Evolutionary conservation across 2,329 filamentous ascomycete species (phyloP).

Genomic region (Paecilomyces sp.): DNA sequence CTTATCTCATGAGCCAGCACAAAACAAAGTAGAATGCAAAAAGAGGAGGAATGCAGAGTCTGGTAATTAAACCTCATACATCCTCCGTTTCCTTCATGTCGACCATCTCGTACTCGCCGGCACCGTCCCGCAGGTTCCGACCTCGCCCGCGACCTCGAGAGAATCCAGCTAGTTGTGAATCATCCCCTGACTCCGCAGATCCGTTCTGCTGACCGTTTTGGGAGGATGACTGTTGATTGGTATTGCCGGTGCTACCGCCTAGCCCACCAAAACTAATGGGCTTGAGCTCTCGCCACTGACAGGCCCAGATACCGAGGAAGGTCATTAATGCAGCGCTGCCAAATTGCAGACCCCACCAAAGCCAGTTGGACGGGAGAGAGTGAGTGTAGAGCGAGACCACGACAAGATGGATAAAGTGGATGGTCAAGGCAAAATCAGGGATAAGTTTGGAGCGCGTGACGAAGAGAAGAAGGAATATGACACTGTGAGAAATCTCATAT

Average conservation of each 20-base stretch:
- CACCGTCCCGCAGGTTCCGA: conserved; percentile 14
- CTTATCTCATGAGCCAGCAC: not conserved
- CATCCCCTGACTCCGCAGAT: conserved; percentile 33
- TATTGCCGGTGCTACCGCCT: conserved; percentile 9
- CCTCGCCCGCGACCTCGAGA: conserved; percentile 14
- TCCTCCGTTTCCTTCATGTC: conserved; percentile 41
- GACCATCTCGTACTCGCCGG: conserved; percentile 57
- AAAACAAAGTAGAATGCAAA: conserved; percentile 1
- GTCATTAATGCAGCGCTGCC: conserved; percentile 58
- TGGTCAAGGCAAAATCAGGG: conserved; percentile 85
- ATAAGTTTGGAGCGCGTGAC: conserved; percentile 88
- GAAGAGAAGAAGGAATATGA: conserved; percentile 73
- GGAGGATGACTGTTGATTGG: conserved; percentile 5
- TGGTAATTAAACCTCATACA: conserved; percentile 34
- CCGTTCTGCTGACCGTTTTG: conserved; percentile 45
- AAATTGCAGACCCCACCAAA: conserved; percentile 76
- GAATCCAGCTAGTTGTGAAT: conserved; percentile 7
- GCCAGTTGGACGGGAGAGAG: conserved; percentile 64
- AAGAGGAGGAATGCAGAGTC: not conserved
- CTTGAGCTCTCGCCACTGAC: conserved; percentile 78
- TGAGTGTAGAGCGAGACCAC: conserved; percentile 72
- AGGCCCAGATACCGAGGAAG: conserved; percentile 77
- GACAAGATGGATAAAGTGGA: conserved; percentile 76
- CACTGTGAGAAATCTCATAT: conserved; percentile 44
- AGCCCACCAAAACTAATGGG: conserved; percentile 78